A percentile compares a stretch with the other conserved stretches of the same genome.
phyloP scores from a whole-genome alignment of 176 grass and related monocot species.

The Chloris gayana region DNA sequence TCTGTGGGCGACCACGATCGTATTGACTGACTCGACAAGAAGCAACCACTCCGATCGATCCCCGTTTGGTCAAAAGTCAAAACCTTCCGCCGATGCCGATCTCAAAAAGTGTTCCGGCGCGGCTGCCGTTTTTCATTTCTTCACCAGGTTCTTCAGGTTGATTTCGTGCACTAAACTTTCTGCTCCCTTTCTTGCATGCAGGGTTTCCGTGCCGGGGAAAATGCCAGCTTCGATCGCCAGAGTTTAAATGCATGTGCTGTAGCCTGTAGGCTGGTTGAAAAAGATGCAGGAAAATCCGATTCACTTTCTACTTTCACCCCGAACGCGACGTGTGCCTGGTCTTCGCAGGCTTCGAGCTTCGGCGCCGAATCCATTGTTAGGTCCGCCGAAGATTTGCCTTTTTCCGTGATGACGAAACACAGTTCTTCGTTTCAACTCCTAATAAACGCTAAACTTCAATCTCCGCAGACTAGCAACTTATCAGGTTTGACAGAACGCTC shows the following conservation, averaged over 20 bases:
- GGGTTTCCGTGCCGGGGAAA: not conserved
- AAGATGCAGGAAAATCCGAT: too few species aligned
- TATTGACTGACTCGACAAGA: not conserved
- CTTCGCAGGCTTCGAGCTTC: not conserved
- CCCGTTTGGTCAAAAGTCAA: not conserved
- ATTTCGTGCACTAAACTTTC: not conserved
- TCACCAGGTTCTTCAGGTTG: constrained; percentile 4
- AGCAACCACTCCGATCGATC: not conserved
- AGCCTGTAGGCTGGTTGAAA: too few species aligned
- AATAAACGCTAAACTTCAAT: too few species aligned
- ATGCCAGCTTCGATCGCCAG: not conserved
- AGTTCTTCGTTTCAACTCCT: too few species aligned
- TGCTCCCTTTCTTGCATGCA: not conserved
- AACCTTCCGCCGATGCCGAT: not conserved
- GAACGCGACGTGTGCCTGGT: not conserved
- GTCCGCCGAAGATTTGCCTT: not conserved
- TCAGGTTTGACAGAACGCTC: too few species aligned
- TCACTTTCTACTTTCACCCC: too few species aligned
- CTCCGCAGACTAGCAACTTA: too few species aligned
- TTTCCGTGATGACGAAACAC: not conserved
- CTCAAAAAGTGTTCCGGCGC: not conserved
- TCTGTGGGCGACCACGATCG: not conserved
- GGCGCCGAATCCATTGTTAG: constrained; percentile 12
- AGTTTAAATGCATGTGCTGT: not conserved
- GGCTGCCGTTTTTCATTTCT: not conserved